These are phyloP conservation scores for Scheffersomyces segobiensis DNA, from an alignment of 1,139 yeast species.

Conservation along the genomic window DNA sequence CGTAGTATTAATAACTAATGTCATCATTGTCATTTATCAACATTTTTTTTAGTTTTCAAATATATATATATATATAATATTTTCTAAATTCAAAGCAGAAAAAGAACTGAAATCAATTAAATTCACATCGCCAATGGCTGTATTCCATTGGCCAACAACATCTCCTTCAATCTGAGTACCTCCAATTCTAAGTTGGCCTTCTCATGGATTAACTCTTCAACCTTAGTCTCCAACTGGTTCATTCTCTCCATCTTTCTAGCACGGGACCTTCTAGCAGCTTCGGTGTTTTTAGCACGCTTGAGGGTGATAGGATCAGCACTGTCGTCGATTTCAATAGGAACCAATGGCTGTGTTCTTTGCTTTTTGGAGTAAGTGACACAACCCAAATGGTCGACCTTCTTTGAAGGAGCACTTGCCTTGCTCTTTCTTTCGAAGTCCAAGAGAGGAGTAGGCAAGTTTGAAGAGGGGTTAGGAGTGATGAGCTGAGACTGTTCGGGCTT, in stretches of 20 bases:
- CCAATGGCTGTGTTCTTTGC: conserved; percentile 58
- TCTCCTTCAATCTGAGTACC: conserved; percentile 53
- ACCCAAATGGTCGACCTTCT: conserved; percentile 58
- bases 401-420: conserved; percentile 6
- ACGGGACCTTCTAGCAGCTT: conserved; percentile 94
- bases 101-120: not conserved
- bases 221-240: conserved; percentile 76
- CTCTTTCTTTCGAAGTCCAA: conserved; percentile 9
- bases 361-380: conserved; percentile 65
- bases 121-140: conserved; percentile 2
- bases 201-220: conserved; percentile 58
- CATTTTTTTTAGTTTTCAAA: conserved; percentile 4
- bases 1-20: no score
- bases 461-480: conserved; percentile 35
- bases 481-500: conserved; percentile 20
- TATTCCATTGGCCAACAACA: conserved; percentile 33
- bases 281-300: conserved; percentile 93
- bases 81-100: not conserved
- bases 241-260: conserved; percentile 91
- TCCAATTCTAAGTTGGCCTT: conserved; percentile 61
- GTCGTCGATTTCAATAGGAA: conserved; percentile 62
- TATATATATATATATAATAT: not conserved
- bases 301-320: conserved; percentile 65
- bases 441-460: conserved; percentile 36
- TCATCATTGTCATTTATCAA: not conserved